Percentiles rank a stretch among this genome's conserved stretches.
Evolutionary conservation across 225 moss, liverwort and hornwort genomes (phyloP).

Genomic region (Climacium dendroides): DNA sequence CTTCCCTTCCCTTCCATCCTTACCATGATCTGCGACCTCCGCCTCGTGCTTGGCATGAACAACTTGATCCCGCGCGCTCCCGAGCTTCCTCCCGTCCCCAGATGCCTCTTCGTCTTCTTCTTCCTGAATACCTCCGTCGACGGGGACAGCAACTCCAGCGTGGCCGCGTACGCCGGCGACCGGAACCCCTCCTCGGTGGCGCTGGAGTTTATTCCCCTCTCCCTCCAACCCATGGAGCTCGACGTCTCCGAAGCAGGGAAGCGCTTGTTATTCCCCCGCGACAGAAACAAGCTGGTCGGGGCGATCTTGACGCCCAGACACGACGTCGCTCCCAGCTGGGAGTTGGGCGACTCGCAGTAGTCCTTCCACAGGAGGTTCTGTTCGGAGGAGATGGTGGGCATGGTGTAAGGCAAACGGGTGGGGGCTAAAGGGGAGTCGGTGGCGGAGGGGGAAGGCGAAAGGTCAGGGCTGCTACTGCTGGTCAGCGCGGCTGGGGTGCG

Average conservation of each 20-base stretch:
- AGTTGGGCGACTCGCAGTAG: constrained; percentile 19
- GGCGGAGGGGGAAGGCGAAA: background rate
- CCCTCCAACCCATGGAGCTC: background rate
- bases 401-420: constrained; percentile 33
- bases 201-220: background rate
- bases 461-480: background rate
- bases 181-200: constrained; percentile 28
- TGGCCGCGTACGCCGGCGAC: constrained; percentile 44
- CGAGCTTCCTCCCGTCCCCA: background rate
- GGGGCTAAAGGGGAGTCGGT: background rate
- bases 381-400: background rate
- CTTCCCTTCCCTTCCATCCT: background rate
- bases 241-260: background rate
- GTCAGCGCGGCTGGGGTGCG: background rate
- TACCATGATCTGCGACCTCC: constrained; percentile 28
- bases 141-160: constrained; percentile 43
- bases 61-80: constrained; percentile 8
- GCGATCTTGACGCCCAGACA: constrained; percentile 34
- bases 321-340: background rate
- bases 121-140: constrained; percentile 24
- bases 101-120: background rate
- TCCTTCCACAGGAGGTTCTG: constrained; percentile 27
- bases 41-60: constrained; percentile 9
- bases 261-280: background rate
- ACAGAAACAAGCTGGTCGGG: background rate